Evolutionary conservation across 2,329 filamentous ascomycete genomes (phyloP).

Genomic region (Cladorrhinum sp.): DNA sequence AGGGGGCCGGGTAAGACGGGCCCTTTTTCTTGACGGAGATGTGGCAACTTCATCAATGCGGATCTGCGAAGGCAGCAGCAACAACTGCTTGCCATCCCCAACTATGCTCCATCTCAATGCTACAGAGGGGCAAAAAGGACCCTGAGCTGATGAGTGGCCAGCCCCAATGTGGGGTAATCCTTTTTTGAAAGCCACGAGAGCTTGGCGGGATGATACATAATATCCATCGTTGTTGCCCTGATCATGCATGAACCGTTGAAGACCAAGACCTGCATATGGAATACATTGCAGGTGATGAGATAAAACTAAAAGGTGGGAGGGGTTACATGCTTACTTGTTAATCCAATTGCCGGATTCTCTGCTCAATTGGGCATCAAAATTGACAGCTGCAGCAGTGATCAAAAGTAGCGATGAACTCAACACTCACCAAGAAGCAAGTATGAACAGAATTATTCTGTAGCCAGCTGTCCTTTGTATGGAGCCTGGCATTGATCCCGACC

Average conservation of each 20-base stretch:
- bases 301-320: neutral
- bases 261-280: neutral
- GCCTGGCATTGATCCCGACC: slow-evolving; percentile 4
- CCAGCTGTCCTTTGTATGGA: neutral
- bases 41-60: slow-evolving; percentile 7
- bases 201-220: neutral
- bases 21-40: neutral
- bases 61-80: neutral
- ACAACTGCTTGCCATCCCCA: neutral
- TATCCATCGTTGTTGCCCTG: neutral
- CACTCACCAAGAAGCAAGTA: no score
- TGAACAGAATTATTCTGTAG: neutral
- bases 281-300: neutral
- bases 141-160: neutral
- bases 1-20: slow-evolving; percentile 3
- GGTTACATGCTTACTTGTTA: neutral
- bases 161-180: slow-evolving; percentile 6
- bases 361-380: neutral
- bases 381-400: neutral
- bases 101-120: neutral
- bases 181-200: neutral
- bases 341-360: neutral
- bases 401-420: neutral
- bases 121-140: slow-evolving; percentile 5
- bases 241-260: neutral